These are phyloP conservation scores for Rubus idaeus DNA, from an alignment of 306 rosid species.

Conservation along the genomic window DNA sequence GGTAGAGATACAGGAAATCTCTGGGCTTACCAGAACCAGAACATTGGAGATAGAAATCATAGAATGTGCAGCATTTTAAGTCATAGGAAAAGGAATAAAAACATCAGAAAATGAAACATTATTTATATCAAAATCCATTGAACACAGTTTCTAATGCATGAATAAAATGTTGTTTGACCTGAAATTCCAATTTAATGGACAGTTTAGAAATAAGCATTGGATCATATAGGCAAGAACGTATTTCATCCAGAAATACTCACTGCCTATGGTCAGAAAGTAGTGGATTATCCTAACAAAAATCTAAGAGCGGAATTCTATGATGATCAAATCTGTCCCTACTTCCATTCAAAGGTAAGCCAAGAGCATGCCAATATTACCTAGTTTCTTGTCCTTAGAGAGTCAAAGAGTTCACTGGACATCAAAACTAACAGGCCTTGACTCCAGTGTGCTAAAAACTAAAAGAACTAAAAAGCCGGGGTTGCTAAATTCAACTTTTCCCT, in stretches of 20 bases:
- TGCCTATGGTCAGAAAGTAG: not conserved
- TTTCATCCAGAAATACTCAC: not conserved
- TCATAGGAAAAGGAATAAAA: constrained; percentile 2
- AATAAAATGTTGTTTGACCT: not conserved
- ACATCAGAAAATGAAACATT: not conserved
- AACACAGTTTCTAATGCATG: not conserved
- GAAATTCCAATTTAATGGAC: not conserved
- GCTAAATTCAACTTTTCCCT: not conserved
- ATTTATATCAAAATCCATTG: not conserved
- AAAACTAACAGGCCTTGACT: not conserved
- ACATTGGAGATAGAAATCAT: not conserved
- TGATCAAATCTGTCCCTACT: not conserved
- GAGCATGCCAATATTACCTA: not conserved
- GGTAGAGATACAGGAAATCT: not conserved
- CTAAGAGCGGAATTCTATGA: too few species aligned
- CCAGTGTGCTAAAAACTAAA: not conserved
- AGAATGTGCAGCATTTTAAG: not conserved
- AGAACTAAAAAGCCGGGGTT: not conserved
- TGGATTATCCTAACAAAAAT: not conserved
- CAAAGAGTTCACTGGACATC: not conserved
- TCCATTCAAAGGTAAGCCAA: not conserved
- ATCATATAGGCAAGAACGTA: not conserved
- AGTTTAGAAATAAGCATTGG: not conserved
- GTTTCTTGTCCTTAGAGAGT: not conserved
- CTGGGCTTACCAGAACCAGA: not conserved